Conservation (phyloP, 23 red algal species). For the Cyanidium caldarium region DNA sequence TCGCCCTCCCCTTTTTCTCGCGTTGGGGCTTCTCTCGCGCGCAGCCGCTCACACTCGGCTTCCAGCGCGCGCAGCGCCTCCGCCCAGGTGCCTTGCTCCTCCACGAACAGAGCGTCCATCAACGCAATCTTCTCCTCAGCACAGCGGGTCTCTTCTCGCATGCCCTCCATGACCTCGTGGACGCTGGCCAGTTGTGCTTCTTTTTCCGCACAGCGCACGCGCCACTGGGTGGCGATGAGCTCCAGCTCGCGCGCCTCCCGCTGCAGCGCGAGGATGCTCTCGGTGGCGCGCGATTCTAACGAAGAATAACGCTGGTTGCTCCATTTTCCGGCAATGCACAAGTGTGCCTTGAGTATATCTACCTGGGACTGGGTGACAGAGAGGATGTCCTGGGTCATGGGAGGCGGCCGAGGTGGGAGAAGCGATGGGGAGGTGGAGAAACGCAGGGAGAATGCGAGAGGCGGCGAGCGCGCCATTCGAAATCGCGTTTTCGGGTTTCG, state of each 20-base stretch:
- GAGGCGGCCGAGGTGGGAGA: no score
- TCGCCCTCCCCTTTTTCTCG: no score
- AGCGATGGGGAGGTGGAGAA: no score
- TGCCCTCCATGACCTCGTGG: not conserved
- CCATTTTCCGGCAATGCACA: no score
- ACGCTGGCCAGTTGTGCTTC: not conserved
- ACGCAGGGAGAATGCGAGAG: no score
- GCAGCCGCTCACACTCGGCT: not conserved
- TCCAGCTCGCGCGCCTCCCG: not conserved
- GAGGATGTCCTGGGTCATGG: no score
- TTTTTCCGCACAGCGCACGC: not conserved
- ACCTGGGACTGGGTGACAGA: no score
- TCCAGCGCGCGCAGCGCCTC: not conserved
- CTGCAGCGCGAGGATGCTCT: not conserved
- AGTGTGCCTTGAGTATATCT: no score
- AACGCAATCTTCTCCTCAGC: constrained; percentile 1
- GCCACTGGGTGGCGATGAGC: not conserved
- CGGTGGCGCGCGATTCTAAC: not conserved
- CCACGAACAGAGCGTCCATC: not conserved
- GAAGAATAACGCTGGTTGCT: not conserved
- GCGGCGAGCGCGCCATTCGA: no score
- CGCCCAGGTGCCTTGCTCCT: not conserved
- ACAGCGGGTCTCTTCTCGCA: not conserved
- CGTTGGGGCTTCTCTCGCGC: no score
- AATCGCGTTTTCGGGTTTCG: no score